Percentiles rank a stretch among this genome's conserved stretches.
Evolutionary conservation across 1,139 yeast genomes (phyloP).

Genomic region (Schizosaccharomyces versatilis): DNA sequence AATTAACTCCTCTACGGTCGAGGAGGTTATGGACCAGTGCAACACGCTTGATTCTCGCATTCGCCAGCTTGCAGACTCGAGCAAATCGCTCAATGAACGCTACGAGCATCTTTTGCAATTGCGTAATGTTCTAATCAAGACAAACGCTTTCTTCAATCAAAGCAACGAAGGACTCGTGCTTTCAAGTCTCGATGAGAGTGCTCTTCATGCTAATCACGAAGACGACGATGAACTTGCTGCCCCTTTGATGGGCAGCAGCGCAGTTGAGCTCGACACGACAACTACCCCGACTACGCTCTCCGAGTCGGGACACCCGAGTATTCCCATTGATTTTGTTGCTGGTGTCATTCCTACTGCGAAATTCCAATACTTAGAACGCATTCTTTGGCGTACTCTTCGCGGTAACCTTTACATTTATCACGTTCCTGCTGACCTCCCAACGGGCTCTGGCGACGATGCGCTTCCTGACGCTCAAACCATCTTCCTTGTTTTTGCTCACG

Average conservation of each 20-base stretch:
- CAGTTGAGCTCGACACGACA: constrained; percentile 13
- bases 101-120: constrained; percentile 39
- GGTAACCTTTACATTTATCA: constrained; percentile 67
- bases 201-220: constrained; percentile 13
- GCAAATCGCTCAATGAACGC: constrained; percentile 31
- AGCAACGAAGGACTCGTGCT: constrained; percentile 8
- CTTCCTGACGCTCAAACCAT: constrained; percentile 37
- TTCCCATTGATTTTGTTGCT: constrained; percentile 39
- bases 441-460: constrained; percentile 29
- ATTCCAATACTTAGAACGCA: constrained; percentile 52
- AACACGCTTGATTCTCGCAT: constrained; percentile 38
- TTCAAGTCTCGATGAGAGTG: constrained; percentile 6
- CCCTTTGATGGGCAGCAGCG: constrained; percentile 16
- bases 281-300: constrained; percentile 12
- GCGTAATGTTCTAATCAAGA: constrained; percentile 45
- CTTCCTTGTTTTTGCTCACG: constrained; percentile 75
- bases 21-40: constrained; percentile 48
- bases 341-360: constrained; percentile 67
- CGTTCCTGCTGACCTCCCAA: constrained; percentile 40
- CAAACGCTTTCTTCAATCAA: constrained; percentile 43
- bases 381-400: constrained; percentile 78
- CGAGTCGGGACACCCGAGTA: constrained; percentile 13
- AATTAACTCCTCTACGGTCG: constrained; percentile 36
- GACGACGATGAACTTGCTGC: constrained; percentile 19
- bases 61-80: constrained; percentile 32